A percentile compares a stretch with the other conserved stretches of the same genome.
phyloP scores from a whole-genome alignment of 1,284 basidiomycete genomes.

The Sanghuangporus sanghuang region DNA sequence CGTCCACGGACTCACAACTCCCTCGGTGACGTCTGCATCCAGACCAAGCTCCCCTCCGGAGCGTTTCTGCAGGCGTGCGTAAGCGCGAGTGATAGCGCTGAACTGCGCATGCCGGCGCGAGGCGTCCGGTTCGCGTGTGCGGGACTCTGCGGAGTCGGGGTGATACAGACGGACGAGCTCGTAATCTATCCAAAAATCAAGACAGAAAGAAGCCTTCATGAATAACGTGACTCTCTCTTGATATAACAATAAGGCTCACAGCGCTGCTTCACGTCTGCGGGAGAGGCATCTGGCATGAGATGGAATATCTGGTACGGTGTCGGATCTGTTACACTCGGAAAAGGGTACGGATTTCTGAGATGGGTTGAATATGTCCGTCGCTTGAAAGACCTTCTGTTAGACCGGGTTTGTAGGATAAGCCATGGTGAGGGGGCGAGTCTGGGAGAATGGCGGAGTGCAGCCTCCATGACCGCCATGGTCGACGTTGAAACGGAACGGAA shows the following conservation, averaged over 20 bases:
- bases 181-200: slow-evolving; percentile 44
- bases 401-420: neutral
- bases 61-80: slow-evolving; percentile 39
- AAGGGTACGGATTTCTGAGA: slow-evolving; percentile 44
- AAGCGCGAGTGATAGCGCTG: slow-evolving; percentile 55
- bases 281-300: slow-evolving; percentile 47
- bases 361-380: neutral
- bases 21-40: slow-evolving; percentile 29
- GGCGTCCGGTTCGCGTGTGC: slow-evolving; percentile 35
- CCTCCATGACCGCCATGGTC: neutral
- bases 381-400: neutral
- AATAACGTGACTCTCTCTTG: neutral
- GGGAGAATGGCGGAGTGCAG: neutral
- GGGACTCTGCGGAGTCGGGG: slow-evolving; percentile 55
- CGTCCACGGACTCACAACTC: slow-evolving; percentile 24
- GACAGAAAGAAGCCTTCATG: too few species aligned
- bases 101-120: slow-evolving; percentile 49
- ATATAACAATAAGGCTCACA: slow-evolving; percentile 37
- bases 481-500: neutral
- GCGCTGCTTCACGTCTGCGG: slow-evolving; percentile 55
- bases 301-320: slow-evolving; percentile 70
- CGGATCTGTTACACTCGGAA: slow-evolving; percentile 46
- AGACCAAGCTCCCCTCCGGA: neutral
- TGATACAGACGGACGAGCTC: slow-evolving; percentile 68
- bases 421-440: neutral